Evolutionary conservation across 805 yeast species (phyloP), one percentile per base, ranked within the genome.

Genomic region (Diddensiella santjacobensis): DNA sequence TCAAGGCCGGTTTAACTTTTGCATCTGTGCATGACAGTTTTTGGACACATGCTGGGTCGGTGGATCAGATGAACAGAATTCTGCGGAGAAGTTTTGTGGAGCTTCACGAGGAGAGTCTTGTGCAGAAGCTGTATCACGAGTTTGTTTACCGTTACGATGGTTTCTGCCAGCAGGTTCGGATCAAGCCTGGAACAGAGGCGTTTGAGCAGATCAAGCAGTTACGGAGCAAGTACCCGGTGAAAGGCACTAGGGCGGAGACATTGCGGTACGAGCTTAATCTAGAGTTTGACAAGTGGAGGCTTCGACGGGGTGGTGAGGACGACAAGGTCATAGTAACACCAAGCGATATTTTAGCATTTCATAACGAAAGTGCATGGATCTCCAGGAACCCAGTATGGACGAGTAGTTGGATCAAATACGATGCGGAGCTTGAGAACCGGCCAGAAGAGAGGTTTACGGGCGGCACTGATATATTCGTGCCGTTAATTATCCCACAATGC

Each of bases 21-120:
- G 96, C 98, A 0, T 81, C 97, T 0, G 99, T 91, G 22, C 99
- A 91, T 66, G 99, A 91, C 66, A 90, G 97, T 0, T 91, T 85
- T 65, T 91, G 99, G 99, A 89, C 98, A 0, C 97, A 93, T 64
- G 97, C 98, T 1, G 68, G 79, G 41, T 89, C 86, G 63, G 81
- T 90, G 38, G 82, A 81, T 49, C 62, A 60, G 1, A 81, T 91
- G 91, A 87, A 80, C 65, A 60, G 58, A 13, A 69, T 76, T 37
- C 71, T 93, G 53, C 77, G 99, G 61, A 81, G 84, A 39, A 83
- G 86, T 52, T 91, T 91, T 65, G 83, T 90, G 51, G 70, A 75
- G 45, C 71, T 91, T 47, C 96, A 91, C 64, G 77, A 77, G 51
- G 80, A 74, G 30, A 82, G 87, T 63, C 71, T 90, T 56, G 75